Percentiles rank a stretch among this genome's conserved stretches.
These are phyloP conservation scores for Aquilaria sinensis DNA, from an alignment of 345 rosid genomes.

Conservation along the genomic window DNA sequence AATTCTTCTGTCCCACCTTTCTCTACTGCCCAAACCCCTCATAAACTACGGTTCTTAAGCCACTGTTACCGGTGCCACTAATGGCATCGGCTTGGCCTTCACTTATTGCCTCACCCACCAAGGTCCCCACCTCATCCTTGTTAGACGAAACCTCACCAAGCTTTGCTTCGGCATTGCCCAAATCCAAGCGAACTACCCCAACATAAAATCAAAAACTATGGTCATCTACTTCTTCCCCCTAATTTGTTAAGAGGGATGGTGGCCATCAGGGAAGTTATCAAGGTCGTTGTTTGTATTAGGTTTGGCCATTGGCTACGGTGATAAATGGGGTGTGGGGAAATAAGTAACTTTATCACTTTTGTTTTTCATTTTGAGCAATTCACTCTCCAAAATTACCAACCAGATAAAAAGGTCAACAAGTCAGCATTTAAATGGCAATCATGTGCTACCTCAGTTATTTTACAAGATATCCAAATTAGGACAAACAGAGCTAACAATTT, in stretches of 20 bases:
- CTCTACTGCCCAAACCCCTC: slow-evolving; percentile 42
- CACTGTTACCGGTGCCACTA: slow-evolving; percentile 74
- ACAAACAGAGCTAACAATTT: no score
- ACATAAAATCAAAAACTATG: slow-evolving; percentile 32
- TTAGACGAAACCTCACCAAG: slow-evolving; percentile 51
- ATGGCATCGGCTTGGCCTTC: slow-evolving; percentile 81
- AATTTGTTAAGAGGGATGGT: slow-evolving; percentile 7
- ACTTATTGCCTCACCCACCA: slow-evolving; percentile 48
- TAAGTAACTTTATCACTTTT: no score
- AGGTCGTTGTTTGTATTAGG: slow-evolving; percentile 21
- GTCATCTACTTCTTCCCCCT: slow-evolving; percentile 46
- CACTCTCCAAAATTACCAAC: no score
- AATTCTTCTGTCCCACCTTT: slow-evolving; percentile 36
- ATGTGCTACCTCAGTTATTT: no score
- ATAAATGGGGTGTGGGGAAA: no score
- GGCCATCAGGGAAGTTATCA: slow-evolving; percentile 37
- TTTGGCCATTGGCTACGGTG: no score
- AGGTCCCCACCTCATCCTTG: slow-evolving; percentile 64
- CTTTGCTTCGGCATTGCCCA: slow-evolving; percentile 34
- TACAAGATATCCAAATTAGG: no score
- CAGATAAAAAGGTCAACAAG: no score
- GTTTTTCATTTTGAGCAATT: no score
- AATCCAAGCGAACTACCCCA: slow-evolving; percentile 30
- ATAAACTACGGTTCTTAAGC: slow-evolving; percentile 76
- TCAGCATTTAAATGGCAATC: no score